phyloP scores from a whole-genome alignment of 768 basidiomycete species.

The Pisolithus tinctorius region DNA sequence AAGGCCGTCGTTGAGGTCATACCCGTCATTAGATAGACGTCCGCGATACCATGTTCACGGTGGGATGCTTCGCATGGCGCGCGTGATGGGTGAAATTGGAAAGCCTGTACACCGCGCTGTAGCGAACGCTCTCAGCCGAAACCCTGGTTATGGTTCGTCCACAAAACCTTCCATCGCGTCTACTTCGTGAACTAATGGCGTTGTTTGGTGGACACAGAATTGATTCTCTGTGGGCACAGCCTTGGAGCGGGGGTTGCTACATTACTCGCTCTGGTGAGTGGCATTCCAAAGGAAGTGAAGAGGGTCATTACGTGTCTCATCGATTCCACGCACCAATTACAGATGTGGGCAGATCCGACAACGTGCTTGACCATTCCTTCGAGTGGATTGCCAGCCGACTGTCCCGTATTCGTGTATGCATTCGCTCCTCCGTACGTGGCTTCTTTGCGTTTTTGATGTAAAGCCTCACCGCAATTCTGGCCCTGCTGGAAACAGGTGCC shows the following conservation, averaged over 20 bases:
- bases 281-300: neutral
- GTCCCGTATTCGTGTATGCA: slow-evolving; percentile 68
- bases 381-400: slow-evolving; percentile 62
- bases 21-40: slow-evolving; percentile 11
- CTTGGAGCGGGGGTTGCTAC: slow-evolving; percentile 79
- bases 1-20: slow-evolving; percentile 16
- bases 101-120: slow-evolving; percentile 76
- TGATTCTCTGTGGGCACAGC: slow-evolving; percentile 78
- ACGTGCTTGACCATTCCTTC: slow-evolving; percentile 64
- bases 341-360: slow-evolving; percentile 84
- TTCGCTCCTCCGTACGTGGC: slow-evolving; percentile 69
- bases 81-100: slow-evolving; percentile 68
- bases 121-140: slow-evolving; percentile 56
- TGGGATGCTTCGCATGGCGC: slow-evolving; percentile 76
- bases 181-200: neutral
- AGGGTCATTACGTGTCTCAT: neutral
- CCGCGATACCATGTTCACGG: slow-evolving; percentile 62
- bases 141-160: slow-evolving; percentile 64
- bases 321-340: slow-evolving; percentile 1
- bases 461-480: neutral
- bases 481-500: slow-evolving; percentile 35
- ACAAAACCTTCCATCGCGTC: neutral
- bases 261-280: slow-evolving; percentile 61
- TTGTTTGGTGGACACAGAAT: slow-evolving; percentile 33
- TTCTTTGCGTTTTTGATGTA: neutral